Evolutionary conservation across 352 stramenopile genomes (phyloP).

Genomic region (Phytophthora fragariae): DNA sequence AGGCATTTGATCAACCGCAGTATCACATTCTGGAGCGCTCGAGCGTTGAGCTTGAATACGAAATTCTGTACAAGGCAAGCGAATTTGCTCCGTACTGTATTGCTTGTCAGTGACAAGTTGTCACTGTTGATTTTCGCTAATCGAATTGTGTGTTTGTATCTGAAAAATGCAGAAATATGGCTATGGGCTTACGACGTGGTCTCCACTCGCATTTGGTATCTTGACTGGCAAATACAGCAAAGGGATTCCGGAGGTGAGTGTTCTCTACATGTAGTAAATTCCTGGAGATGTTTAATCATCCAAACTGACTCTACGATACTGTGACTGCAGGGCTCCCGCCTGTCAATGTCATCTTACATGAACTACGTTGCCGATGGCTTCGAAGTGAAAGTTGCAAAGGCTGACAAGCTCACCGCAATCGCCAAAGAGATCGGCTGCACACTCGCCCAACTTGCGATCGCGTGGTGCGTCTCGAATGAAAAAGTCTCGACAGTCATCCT

Average conservation of each 20-base stretch:
- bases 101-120: neutral
- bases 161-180: conserved; percentile 49
- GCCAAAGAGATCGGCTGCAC: conserved; percentile 50
- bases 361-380: conserved; percentile 48
- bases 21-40: conserved; percentile 78
- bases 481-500: conserved; percentile 62
- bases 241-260: conserved; percentile 46
- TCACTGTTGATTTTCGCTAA: neutral
- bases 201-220: conserved; percentile 64
- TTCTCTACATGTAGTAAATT: neutral
- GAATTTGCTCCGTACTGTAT: neutral
- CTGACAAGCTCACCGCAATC: conserved; percentile 40
- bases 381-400: conserved; percentile 36
- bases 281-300: neutral
- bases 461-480: conserved; percentile 59
- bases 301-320: neutral
- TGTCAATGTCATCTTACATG: conserved; percentile 49
- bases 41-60: conserved; percentile 64
- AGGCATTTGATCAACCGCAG: conserved; percentile 67
- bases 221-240: conserved; percentile 82
- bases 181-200: conserved; percentile 77
- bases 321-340: conserved; percentile 40
- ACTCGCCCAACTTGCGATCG: conserved; percentile 57
- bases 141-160: neutral
- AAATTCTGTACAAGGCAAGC: conserved; percentile 61